Base-by-base conservation (phyloP, 2,329 filamentous ascomycete genomes). In the Coniochaeta ligniaria region DNA sequence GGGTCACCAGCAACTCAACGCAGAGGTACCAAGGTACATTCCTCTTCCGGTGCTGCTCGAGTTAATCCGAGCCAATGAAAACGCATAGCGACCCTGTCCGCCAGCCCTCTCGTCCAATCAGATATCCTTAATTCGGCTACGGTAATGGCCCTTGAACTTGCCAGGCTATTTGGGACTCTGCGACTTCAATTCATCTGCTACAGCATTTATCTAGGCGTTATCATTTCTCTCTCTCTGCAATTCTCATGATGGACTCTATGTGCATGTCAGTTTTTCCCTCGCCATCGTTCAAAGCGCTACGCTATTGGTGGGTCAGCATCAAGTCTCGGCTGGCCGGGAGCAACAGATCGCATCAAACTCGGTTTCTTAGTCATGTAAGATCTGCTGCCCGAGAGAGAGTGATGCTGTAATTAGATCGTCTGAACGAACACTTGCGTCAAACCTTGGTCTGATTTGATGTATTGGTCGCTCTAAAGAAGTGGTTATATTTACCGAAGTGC, bases 61-160 rank as follows among this genome's bases (percentile, higher is more conserved):
- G 54, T 57, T 57, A 57, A 57, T 57, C 54, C 54, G 54, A 17
- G 12, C 54, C 54, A 57, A 57, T 57, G n/a, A 36, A 3, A 57
- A 12, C 9, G 6, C 14, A n/a, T n/a, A 26, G 24, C 47, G 22
- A 31, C 22, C 14, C 9, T n/a, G 28, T 52, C 26, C 24, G 24
- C 12, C 24, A 28, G 47, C 47, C 22, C 14, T 52, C 14, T 28
- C 24, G 17, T 52, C 47, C 47, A 52, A 52, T 52, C 47, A 52
- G 14, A 52, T 52, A 12, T 16, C 5, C 6, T 8, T 12, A 28
- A 28, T 31, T 28, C 47, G 26, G 9, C 47, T 24, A 52, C 24
- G 3, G 22, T 9, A 52, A 28, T 5, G 45, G 24, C 20, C 20
- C 5, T 50, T 20, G 20, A 50, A 5, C 20, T 50, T 24, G 17